Evolutionary conservation across 192 early-diverging fungal species (phyloP), one percentile per base, ranked within the genome.

Genomic region (Entophlyctis luteolus): DNA sequence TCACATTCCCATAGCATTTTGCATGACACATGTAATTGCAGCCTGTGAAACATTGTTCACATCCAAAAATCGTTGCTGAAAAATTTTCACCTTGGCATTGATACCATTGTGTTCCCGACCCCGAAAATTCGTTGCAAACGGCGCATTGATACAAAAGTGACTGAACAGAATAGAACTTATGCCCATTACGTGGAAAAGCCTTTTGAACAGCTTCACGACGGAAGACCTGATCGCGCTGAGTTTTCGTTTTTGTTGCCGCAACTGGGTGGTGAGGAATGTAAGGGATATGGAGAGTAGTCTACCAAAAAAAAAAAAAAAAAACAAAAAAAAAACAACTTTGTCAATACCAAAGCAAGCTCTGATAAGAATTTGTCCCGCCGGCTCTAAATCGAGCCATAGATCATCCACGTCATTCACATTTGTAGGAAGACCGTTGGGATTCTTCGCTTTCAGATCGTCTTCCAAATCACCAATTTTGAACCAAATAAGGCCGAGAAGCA

Each of bases 141-240:
- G 94, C 92, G 75, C 96, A 99, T 71, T 90, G 89, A 90, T 96
- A 93, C 62, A 96, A 90, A 76, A 94, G 95, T 47, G 91, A 95
- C 53, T 88, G 86, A 53, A 89, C 78, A 42, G 90, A 81, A 59
- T 87, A 86, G 75, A 97, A 99, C 72, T 91, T 83, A 70, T 99
- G 96, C 2, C 96, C 95, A 72, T 93, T 92, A 75, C 72, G 56
- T 14, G 79, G 79, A 48, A 73, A 81, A 3, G 79, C 71, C 45
- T 83, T 83, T 48, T 80, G 79, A n/a, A 83, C 81, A 36, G 79
- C 70, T n/a, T 68, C 60, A 36, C 81, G 72, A 49, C 81, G 49
- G 66, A 77, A 79, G 5, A 83, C 60, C 32, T 12, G 12, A 22
- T 58, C 47, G 5, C 66, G 25, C 4, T 55, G 65, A 23, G 76